Conservation (phyloP, 768 basidiomycete species). For the Hygrocybe punicea region DNA sequence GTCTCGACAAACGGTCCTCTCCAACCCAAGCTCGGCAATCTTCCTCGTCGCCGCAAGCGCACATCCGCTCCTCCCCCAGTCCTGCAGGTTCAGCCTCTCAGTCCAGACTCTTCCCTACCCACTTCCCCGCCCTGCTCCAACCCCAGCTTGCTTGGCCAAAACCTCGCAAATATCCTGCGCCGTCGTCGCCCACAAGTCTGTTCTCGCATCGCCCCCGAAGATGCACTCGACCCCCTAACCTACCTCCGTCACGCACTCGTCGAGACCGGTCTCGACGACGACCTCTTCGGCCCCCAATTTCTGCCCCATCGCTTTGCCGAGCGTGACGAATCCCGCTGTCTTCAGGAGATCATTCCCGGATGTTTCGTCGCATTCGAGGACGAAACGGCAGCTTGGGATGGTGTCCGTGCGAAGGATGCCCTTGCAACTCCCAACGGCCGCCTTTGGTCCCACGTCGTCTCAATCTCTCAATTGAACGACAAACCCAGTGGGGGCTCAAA, state of each 20-base stretch:
- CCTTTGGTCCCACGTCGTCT: neutral
- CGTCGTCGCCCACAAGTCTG: too few species aligned
- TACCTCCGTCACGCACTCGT: neutral
- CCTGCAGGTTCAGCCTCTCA: neutral
- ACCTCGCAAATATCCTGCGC: neutral
- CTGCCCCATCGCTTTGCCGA: neutral
- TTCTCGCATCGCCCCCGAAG: too few species aligned
- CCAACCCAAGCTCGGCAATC: neutral
- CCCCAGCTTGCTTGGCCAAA: neutral
- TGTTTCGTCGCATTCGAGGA: slow-evolving; percentile 4
- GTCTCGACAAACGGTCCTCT: neutral
- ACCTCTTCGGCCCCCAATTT: neutral
- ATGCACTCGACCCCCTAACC: neutral
- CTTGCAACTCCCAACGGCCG: neutral
- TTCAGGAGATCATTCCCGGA: slow-evolving; percentile 5
- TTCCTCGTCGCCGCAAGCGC: slow-evolving; percentile 1
- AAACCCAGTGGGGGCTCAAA: too few species aligned
- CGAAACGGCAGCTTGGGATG: neutral
- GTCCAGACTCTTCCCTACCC: neutral
- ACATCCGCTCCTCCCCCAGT: neutral
- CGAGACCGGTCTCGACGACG: neutral
- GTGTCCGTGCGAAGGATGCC: neutral
- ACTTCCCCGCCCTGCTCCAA: neutral
- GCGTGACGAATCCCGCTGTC: neutral
- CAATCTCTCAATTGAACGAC: neutral